Evolutionary conservation across 768 basidiomycete genomes (phyloP), one percentile per base, ranked within the genome.

Genomic region (Candolleomyces eurysporus): DNA sequence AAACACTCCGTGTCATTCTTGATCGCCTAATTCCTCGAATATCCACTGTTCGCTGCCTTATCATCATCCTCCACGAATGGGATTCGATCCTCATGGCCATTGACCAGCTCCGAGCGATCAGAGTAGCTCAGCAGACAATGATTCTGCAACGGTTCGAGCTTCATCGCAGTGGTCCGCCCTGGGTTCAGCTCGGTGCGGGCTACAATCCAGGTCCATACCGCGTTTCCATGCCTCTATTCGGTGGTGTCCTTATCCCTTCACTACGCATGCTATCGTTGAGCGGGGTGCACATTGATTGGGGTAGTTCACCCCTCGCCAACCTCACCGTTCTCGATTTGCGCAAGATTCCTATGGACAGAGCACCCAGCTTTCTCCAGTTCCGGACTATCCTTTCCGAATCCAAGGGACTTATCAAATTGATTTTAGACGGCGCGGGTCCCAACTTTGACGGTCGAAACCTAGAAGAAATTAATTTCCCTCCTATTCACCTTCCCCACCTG

Each of bases 301-400:
- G 73, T 14, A 70, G 69, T 17, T 78, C 85, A 58, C 70, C 56
- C 31, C 67, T 88, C 9, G 65, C 69, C 36, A 84, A 88, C 64
- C 81, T 92, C n/a, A 79, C 79, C 22, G 82, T 81, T 10, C 76
- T 92, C 58, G 89, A 90, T 64, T 73, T 92, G 57, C 82, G 89
- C 43, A 82, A 84, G 30, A 78, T 90, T 58, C 78, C 86, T 17
- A 71, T 84, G 19, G 73, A 83, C 5, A 72, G 79, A 16, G 79
- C 78, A 30, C 89, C 88, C 5, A 74, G 74, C 40, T 70, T 85
- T 16, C 43, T 61, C 9, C 78, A 78, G 22, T 89, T 90, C 70
- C 80, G 82, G 42, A 72, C 79, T 31, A 76, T 91, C 22, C 78
- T 90, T 11, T 58, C 58, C 10, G 72, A 67, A 50, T 87, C 79